phyloP scores from a whole-genome alignment of 2,329 filamentous ascomycete species.

The Xenosphaeropsis pyriputrescens region DNA sequence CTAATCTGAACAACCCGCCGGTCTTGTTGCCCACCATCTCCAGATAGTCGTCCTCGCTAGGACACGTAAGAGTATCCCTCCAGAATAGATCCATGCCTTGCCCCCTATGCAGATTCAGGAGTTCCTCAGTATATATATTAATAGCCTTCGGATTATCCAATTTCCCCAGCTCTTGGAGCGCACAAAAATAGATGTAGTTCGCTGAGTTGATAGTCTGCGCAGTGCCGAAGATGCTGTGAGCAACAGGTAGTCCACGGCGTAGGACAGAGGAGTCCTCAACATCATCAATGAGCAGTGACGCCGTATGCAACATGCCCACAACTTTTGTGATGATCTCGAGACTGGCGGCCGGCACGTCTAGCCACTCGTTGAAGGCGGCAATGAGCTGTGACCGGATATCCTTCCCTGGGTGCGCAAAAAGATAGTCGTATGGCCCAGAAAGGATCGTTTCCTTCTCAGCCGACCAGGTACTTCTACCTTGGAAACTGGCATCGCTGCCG shows the following conservation, averaged over 20 bases:
- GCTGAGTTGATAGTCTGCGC: slow-evolving; percentile 84
- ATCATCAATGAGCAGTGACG: slow-evolving; percentile 73
- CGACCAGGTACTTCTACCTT: slow-evolving; percentile 36
- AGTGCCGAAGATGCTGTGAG: slow-evolving; percentile 72
- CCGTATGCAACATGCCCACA: slow-evolving; percentile 75
- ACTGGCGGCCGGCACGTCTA: slow-evolving; percentile 56
- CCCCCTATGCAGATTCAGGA: slow-evolving; percentile 71
- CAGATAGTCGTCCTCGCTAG: slow-evolving; percentile 79
- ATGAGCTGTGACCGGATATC: slow-evolving; percentile 73
- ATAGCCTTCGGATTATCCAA: slow-evolving; percentile 55
- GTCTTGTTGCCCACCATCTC: slow-evolving; percentile 92
- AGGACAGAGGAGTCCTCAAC: slow-evolving; percentile 71
- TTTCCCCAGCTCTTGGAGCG: slow-evolving; percentile 58
- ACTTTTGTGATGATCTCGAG: slow-evolving; percentile 65
- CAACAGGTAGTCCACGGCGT: slow-evolving; percentile 66
- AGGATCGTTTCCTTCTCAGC: slow-evolving; percentile 65
- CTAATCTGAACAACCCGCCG: slow-evolving; percentile 70
- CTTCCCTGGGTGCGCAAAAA: slow-evolving; percentile 67
- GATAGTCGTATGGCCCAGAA: slow-evolving; percentile 67
- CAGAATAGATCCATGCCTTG: slow-evolving; percentile 90
- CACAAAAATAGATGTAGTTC: slow-evolving; percentile 79
- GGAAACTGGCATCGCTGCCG: slow-evolving; percentile 16
- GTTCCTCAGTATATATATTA: slow-evolving; percentile 64
- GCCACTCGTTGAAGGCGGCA: slow-evolving; percentile 66
- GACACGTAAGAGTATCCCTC: slow-evolving; percentile 73